Conservation (phyloP, 2,329 filamentous ascomycete species). For the Calonectria montana region DNA sequence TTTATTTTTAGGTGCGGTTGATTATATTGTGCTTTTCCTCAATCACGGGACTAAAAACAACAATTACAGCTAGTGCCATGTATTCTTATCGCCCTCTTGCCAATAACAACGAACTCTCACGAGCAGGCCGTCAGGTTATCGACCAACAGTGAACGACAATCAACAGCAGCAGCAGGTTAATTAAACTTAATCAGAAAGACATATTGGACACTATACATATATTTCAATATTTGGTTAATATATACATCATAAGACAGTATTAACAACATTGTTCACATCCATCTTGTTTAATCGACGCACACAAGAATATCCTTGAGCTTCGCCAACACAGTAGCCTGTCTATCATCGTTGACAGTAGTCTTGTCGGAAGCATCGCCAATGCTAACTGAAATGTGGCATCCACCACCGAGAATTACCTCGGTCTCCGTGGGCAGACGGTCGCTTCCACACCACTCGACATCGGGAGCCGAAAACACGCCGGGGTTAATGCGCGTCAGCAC, state of each 20-base stretch:
- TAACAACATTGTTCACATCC: background rate
- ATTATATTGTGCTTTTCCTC: background rate
- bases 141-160: background rate
- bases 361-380: constrained; percentile 71
- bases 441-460: constrained; percentile 68
- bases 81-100: background rate
- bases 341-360: constrained; percentile 56
- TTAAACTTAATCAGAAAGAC: background rate
- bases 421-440: constrained; percentile 69
- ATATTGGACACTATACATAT: background rate
- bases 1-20: background rate
- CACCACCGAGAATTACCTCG: constrained; percentile 59
- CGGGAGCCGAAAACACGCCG: constrained; percentile 62
- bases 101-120: background rate
- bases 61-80: background rate
- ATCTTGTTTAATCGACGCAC: constrained; percentile 34
- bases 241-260: background rate
- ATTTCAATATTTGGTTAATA: background rate
- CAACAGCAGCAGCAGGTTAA: background rate
- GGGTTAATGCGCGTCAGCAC: constrained; percentile 72
- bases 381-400: constrained; percentile 73
- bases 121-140: too few species aligned
- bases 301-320: constrained; percentile 48
- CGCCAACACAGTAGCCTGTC: constrained; percentile 45
- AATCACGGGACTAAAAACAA: too few species aligned